These are phyloP conservation scores for Staphylotrichum tortipilum DNA, from an alignment of 495 filamentous ascomycete species.

Conservation along the genomic window DNA sequence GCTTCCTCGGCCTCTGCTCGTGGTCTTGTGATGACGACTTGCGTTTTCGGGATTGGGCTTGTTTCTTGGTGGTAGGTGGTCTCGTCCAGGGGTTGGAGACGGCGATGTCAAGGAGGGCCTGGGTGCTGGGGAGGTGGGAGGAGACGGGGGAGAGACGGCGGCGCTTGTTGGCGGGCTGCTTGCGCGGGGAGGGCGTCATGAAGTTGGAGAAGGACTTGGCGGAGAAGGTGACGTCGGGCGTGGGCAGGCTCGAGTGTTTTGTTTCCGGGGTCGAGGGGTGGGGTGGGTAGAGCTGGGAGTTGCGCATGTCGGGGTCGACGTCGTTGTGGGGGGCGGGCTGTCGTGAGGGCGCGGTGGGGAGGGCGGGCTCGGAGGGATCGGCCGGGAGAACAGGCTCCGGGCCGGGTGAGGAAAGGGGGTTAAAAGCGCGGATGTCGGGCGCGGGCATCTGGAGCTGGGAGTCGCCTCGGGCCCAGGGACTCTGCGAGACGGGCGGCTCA, in stretches of 20 bases:
- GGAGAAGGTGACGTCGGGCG: slow-evolving; percentile 23
- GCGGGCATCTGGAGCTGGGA: slow-evolving; percentile 5
- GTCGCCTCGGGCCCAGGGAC: slow-evolving; percentile 13
- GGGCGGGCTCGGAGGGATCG: too few relatives aligned
- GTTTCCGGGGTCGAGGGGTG: slow-evolving; percentile 22
- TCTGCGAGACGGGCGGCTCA: neutral
- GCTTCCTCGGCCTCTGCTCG: slow-evolving; percentile 3
- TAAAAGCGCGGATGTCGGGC: slow-evolving; percentile 3
- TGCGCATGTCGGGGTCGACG: slow-evolving; percentile 7
- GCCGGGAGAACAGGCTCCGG: slow-evolving; percentile 8
- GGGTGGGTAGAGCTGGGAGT: neutral
- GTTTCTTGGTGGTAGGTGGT: neutral
- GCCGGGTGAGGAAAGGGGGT: slow-evolving; percentile 14
- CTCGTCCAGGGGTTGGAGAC: slow-evolving; percentile 22
- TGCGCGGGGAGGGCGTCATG: slow-evolving; percentile 21
- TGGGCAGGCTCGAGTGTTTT: slow-evolving; percentile 19
- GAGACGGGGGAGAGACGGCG: slow-evolving; percentile 8
- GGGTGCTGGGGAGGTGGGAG: slow-evolving; percentile 16
- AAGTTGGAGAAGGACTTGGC: slow-evolving; percentile 25
- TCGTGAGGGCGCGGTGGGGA: too few relatives aligned
- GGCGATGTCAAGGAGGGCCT: slow-evolving; percentile 17
- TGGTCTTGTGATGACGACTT: neutral
- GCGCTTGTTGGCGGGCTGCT: slow-evolving; percentile 8
- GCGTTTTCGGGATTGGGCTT: neutral
- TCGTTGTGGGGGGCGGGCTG: too few relatives aligned